These are phyloP conservation scores for Komagataella pastoris DNA, from an alignment of 805 yeast genomes.

Conservation along the genomic window DNA sequence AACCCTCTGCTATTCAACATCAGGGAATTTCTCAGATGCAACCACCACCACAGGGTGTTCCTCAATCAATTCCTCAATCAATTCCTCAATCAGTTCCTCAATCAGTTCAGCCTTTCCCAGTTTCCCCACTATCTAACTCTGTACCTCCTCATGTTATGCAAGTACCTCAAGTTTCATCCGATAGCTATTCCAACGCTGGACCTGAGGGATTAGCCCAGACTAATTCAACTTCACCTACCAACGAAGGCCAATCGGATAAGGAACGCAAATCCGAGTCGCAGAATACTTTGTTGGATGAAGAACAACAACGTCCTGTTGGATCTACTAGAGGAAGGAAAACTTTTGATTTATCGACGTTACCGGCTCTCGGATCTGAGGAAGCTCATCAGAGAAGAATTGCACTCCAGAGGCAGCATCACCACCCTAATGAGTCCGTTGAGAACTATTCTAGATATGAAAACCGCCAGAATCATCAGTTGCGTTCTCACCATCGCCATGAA, in stretches of 20 bases:
- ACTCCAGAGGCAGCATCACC: slow-evolving; percentile 11
- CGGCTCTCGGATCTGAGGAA: slow-evolving; percentile 37
- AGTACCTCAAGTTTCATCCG: slow-evolving; percentile 1
- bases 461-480: not conserved
- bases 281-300: not conserved
- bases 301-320: not conserved
- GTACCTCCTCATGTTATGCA: not conserved
- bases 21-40: not conserved
- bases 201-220: slow-evolving; percentile 3
- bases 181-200: not conserved
- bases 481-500: not conserved
- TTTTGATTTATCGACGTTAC: slow-evolving; percentile 30
- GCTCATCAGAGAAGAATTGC: slow-evolving; percentile 8
- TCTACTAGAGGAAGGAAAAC: not conserved
- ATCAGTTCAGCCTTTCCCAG: slow-evolving; percentile 2
- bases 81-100: slow-evolving; percentile 1
- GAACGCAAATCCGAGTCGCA: not conserved
- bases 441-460: slow-evolving; percentile 1
- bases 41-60: slow-evolving; percentile 1
- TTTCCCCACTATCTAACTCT: not conserved
- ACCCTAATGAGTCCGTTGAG: slow-evolving; percentile 4
- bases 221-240: not conserved
- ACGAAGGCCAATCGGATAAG: not conserved
- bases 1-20: not conserved
- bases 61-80: slow-evolving; percentile 5